These are phyloP conservation scores for Monilinia laxa DNA, from an alignment of 2,329 filamentous ascomycete species.

Conservation along the genomic window DNA sequence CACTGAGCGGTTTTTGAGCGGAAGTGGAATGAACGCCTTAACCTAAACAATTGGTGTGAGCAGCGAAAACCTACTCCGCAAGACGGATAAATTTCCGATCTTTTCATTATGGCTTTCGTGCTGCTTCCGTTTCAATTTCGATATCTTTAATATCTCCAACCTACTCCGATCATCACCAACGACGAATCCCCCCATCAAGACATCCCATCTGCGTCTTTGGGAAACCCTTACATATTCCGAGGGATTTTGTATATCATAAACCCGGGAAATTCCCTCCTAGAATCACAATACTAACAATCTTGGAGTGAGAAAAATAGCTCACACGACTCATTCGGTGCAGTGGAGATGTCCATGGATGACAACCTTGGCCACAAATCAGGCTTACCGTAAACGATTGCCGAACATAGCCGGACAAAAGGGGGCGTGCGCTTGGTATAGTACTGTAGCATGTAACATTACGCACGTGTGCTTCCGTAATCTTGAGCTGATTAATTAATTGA, in stretches of 20 bases:
- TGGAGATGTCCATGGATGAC: not conserved
- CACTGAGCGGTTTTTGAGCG: constrained; percentile 5
- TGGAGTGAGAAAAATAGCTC: not conserved
- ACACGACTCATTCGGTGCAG: constrained; percentile 7
- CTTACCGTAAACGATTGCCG: not conserved
- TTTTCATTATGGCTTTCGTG: not conserved
- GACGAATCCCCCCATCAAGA: not conserved
- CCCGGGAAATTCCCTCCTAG: not conserved
- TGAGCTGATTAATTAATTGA: not conserved
- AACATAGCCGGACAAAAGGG: constrained; percentile 6
- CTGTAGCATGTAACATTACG: too few relatives aligned
- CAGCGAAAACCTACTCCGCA: not conserved
- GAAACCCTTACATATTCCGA: not conserved
- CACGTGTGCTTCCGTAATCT: constrained; percentile 3
- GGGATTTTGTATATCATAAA: not conserved
- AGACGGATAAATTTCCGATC: not conserved
- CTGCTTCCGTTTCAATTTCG: not conserved
- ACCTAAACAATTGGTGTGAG: not conserved
- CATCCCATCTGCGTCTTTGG: not conserved
- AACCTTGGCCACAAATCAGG: not conserved
- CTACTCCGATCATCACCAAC: not conserved
- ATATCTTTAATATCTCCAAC: not conserved
- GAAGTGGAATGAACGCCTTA: not conserved
- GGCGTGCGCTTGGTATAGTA: not conserved
- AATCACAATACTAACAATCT: not conserved